phyloP scores from a whole-genome alignment of 2,329 filamentous ascomycete genomes.

The Hypoxylon sp. region DNA sequence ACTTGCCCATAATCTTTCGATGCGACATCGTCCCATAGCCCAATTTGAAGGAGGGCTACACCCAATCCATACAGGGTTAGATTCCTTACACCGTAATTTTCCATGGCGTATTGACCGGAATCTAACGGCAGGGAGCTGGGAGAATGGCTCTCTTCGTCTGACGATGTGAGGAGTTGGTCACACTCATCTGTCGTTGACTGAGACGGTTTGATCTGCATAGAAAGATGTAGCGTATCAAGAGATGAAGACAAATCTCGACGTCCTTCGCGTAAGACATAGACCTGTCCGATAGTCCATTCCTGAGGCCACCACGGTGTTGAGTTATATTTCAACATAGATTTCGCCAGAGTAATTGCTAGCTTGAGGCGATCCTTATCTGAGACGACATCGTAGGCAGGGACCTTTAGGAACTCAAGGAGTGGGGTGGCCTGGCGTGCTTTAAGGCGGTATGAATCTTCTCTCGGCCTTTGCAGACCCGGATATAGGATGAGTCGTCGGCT shows the following conservation, averaged over 20 bases:
- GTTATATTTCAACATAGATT: constrained; percentile 26
- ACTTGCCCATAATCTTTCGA: constrained; percentile 22
- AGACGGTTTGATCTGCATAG: neutral
- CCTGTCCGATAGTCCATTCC: constrained; percentile 1
- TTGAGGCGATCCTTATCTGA: constrained; percentile 10
- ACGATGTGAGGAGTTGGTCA: neutral
- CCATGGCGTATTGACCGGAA: constrained; percentile 32
- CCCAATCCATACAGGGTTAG: constrained; percentile 29
- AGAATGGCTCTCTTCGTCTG: neutral
- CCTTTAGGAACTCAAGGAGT: neutral
- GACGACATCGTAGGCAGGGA: neutral
- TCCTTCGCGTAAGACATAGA: neutral
- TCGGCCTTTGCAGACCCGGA: neutral
- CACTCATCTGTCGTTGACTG: neutral
- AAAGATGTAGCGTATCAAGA: constrained; percentile 18
- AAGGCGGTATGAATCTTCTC: neutral
- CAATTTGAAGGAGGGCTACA: constrained; percentile 35
- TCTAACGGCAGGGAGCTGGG: constrained; percentile 7
- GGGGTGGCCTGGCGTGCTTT: neutral
- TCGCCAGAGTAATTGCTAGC: constrained; percentile 20
- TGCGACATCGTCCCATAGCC: constrained; percentile 11
- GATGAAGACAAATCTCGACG: neutral
- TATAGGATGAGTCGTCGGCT: constrained; percentile 1
- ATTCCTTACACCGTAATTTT: constrained; percentile 34
- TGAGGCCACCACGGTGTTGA: constrained; percentile 33